Evolutionary conservation across 2,329 filamentous ascomycete species (phyloP), one percentile per base, ranked within the genome.

Genomic region (Botrytis fabae): DNA sequence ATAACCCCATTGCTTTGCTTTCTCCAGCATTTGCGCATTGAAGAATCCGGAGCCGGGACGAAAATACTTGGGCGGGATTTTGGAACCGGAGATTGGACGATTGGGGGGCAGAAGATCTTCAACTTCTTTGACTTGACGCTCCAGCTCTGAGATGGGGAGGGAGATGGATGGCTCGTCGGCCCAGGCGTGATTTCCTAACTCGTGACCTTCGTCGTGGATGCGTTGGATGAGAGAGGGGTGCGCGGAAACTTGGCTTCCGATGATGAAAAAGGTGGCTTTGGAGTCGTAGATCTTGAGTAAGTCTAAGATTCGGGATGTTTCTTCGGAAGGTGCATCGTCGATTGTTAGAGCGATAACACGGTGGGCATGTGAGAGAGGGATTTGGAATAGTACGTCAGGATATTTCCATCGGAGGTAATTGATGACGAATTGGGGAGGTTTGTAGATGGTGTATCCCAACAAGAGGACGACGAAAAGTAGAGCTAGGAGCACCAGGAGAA

Each of bases 161-260:
- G 84, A 84, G 62, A 88, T 85, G 16, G 91, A 91, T 0, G 93
- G 90, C 84, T 96, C 93, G 82, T 97, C 94, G 81, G 90, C 88
- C 93, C 96, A 95, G 16, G 92, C 94, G 82, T 97, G 94, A 82
- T 97, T 97, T 38, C 88, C 94, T 5, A 97, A 85, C 84, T 94
- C 92, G 81, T 92, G 88, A 35, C 90, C 90, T 66, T 83, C 84
- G 54, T 84, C 83, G n/a, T 93, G 84, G 1, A 92, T 83, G 57
- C 87, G 84, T 61, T 85, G 82, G 46, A 94, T 84, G 4, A 86
- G 81, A 9, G 84, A 83, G 79, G 91, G 86, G 4, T 84, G 81
- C 2, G 86, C 88, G 0, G 84, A 77, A 16, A 93, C 90, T 83
- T 97, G 94, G 4, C 87, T 87, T 14, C 94, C 94, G 78, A 97